Conservation (phyloP, 176 grass and related monocot genomes). For the Triticum timopheevii region DNA sequence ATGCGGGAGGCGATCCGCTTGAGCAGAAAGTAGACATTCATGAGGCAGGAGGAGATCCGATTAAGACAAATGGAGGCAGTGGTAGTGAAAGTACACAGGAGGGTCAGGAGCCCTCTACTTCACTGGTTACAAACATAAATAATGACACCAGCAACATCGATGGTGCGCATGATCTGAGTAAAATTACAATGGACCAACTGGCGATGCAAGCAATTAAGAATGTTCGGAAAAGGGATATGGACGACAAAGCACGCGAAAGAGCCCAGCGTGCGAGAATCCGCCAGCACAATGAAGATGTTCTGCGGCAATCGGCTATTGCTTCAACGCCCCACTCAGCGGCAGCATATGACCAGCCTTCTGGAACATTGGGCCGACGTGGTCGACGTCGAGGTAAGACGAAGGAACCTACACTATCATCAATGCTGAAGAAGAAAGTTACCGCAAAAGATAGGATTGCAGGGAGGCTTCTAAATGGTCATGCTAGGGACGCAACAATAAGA, state of each 20-base stretch:
- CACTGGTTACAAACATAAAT: background rate
- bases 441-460: constrained; percentile 77
- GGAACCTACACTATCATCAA: constrained; percentile 70
- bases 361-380: constrained; percentile 21
- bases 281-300: constrained; percentile 82
- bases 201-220: constrained; percentile 67
- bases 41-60: constrained; percentile 50
- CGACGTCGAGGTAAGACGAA: constrained; percentile 43
- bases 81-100: constrained; percentile 15
- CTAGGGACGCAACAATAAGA: constrained; percentile 48
- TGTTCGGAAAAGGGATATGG: constrained; percentile 58
- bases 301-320: constrained; percentile 78
- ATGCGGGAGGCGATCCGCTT: constrained; percentile 42
- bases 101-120: constrained; percentile 3
- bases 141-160: background rate
- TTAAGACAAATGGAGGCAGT: constrained; percentile 14
- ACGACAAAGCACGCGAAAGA: constrained; percentile 59
- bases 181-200: constrained; percentile 50
- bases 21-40: background rate
- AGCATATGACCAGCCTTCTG: constrained; percentile 51
- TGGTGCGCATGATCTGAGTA: background rate
- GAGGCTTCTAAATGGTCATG: constrained; percentile 57
- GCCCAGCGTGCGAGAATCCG: constrained; percentile 59
- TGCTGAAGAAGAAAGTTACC: constrained; percentile 93
- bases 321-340: constrained; percentile 68